Evolutionary conservation across 129 eudicot genomes (phyloP).

Genomic region (Glebionis coronaria): DNA sequence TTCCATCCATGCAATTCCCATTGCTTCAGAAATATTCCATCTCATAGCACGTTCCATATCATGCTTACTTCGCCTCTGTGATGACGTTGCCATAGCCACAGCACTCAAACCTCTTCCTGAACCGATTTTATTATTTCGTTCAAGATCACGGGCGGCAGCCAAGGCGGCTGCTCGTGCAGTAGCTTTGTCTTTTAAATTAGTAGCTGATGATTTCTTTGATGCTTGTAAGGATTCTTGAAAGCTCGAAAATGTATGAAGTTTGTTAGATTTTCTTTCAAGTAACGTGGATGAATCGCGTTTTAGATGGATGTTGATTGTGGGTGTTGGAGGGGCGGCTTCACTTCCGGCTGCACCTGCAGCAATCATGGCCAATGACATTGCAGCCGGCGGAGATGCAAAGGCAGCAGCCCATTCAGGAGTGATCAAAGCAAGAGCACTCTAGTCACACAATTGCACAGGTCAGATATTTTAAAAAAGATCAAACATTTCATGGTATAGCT

Average conservation of each 20-base stretch:
- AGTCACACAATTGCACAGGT: constrained; percentile 20
- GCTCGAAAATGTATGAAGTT: constrained; percentile 83
- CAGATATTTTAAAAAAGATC: not conserved
- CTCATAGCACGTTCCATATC: constrained; percentile 77
- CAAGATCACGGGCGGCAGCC: constrained; percentile 95
- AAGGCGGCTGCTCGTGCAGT: constrained; percentile 84
- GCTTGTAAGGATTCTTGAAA: constrained; percentile 67
- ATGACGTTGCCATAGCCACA: constrained; percentile 96
- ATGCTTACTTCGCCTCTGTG: constrained; percentile 63
- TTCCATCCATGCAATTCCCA: constrained; percentile 96
- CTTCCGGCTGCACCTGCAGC: constrained; percentile 95
- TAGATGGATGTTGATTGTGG: constrained; percentile 45
- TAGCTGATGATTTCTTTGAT: constrained; percentile 41
- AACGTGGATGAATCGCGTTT: constrained; percentile 64
- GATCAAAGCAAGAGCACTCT: constrained; percentile 88
- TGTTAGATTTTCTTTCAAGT: constrained; percentile 64
- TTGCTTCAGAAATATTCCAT: constrained; percentile 92
- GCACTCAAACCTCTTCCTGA: constrained; percentile 95
- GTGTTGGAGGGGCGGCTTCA: constrained; percentile 49
- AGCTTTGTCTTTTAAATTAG: constrained; percentile 71
- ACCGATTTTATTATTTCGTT: constrained; percentile 85
- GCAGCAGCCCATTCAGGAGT: constrained; percentile 96
- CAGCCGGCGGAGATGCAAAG: constrained; percentile 97
- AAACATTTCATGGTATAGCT: not conserved
- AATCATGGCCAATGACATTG: constrained; percentile 87